phyloP scores from a whole-genome alignment of 805 yeast species.

The Suhomyces xylopsoci region DNA sequence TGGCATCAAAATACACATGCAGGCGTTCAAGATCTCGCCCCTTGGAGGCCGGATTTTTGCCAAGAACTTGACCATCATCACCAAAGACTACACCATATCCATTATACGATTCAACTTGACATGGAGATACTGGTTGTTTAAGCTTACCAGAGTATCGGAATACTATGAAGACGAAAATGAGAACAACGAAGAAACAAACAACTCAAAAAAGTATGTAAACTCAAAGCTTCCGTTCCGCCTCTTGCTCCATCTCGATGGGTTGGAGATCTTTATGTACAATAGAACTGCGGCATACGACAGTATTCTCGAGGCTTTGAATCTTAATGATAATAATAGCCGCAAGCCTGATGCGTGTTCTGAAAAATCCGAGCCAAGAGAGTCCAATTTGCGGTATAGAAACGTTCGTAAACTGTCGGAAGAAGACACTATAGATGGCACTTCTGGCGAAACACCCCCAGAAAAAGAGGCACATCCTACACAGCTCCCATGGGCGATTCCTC shows the following conservation, averaged over 20 bases:
- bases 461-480: not conserved
- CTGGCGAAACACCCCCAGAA: not conserved
- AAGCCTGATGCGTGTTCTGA: slow-evolving; percentile 7
- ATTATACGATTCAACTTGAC: slow-evolving; percentile 71
- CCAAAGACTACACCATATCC: slow-evolving; percentile 70
- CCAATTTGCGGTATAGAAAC: slow-evolving; percentile 10
- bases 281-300: slow-evolving; percentile 73
- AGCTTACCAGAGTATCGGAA: slow-evolving; percentile 39
- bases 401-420: slow-evolving; percentile 7
- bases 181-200: slow-evolving; percentile 1
- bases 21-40: slow-evolving; percentile 71
- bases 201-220: slow-evolving; percentile 25
- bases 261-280: slow-evolving; percentile 82
- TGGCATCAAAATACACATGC: slow-evolving; percentile 59
- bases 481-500: not conserved
- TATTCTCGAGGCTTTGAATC: slow-evolving; percentile 41
- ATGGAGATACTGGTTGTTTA: slow-evolving; percentile 86
- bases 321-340: slow-evolving; percentile 11
- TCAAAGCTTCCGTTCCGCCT: slow-evolving; percentile 54
- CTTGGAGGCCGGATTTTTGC: slow-evolving; percentile 81
- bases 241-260: slow-evolving; percentile 62
- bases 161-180: slow-evolving; percentile 18
- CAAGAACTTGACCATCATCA: slow-evolving; percentile 69
- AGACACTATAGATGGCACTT: slow-evolving; percentile 2
- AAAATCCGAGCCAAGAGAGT: slow-evolving; percentile 12